Conservation (phyloP, 2,329 filamentous ascomycete species). For the Aspergillus tanneri region DNA sequence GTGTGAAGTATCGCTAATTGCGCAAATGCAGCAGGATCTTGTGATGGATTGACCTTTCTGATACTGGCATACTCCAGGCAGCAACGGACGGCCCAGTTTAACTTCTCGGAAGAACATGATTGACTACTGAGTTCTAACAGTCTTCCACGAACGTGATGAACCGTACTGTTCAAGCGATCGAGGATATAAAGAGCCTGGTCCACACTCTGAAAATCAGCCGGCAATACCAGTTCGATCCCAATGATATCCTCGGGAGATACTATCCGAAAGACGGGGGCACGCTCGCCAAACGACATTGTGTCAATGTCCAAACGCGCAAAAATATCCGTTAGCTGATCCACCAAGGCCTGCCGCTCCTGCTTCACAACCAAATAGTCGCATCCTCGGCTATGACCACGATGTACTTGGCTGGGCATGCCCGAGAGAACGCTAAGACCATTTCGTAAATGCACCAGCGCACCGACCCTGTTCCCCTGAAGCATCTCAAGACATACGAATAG, state of each 20-base stretch:
- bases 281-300: conserved; percentile 4
- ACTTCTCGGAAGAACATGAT: background rate
- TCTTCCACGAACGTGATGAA: background rate
- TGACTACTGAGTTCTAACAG: background rate
- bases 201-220: background rate
- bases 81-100: background rate
- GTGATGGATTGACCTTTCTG: background rate
- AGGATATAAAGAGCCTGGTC: background rate
- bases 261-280: background rate
- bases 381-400: background rate
- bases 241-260: background rate
- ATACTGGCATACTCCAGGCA: background rate
- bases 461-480: conserved; percentile 24
- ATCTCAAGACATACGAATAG: conserved; percentile 42
- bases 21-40: background rate
- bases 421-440: conserved; percentile 5
- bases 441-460: conserved; percentile 1
- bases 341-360: background rate
- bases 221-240: background rate
- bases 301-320: conserved; percentile 6
- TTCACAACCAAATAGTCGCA: background rate
- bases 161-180: background rate
- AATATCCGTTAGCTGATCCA: background rate
- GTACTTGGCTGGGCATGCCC: background rate
- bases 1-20: background rate